Conservation (phyloP, 768 basidiomycete genomes). For the Collybia nuda region DNA sequence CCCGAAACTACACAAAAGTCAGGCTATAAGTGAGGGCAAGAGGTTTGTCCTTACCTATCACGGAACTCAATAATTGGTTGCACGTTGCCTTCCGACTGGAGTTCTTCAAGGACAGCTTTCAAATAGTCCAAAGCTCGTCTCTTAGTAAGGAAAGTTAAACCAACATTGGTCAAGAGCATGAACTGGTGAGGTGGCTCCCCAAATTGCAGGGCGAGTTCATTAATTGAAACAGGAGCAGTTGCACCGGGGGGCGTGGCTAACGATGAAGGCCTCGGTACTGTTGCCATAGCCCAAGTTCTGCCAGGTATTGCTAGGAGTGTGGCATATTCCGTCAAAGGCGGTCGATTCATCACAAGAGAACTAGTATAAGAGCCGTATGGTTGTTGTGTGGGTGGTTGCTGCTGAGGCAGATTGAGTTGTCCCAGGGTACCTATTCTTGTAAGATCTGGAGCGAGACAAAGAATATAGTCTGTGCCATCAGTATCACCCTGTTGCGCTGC, state of each 20-base stretch:
- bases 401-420: constrained; percentile 51
- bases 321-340: constrained; percentile 76
- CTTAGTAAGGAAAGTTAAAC: constrained; percentile 78
- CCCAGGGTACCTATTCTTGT: constrained; percentile 70
- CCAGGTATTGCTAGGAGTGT: constrained; percentile 79
- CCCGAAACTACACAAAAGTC: constrained; percentile 63
- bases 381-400: constrained; percentile 32
- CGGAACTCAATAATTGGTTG: constrained; percentile 83
- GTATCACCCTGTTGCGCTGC: constrained; percentile 74
- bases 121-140: constrained; percentile 85
- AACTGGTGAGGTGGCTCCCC: constrained; percentile 76
- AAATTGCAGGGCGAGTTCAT: constrained; percentile 83
- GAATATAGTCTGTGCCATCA: constrained; percentile 71
- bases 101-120: constrained; percentile 77
- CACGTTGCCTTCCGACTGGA: constrained; percentile 71
- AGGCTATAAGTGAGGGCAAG: neutral
- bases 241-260: constrained; percentile 32
- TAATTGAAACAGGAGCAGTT: constrained; percentile 58
- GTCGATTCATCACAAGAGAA: constrained; percentile 38
- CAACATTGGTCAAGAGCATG: constrained; percentile 86
- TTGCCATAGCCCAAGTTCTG: constrained; percentile 80
- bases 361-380: constrained; percentile 31
- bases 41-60: constrained; percentile 54
- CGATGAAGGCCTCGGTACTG: constrained; percentile 36
- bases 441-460: constrained; percentile 76